Percentiles rank a stretch among this genome's conserved stretches.
Evolutionary conservation across 176 grass and related monocot genomes (phyloP).

Genomic region (Hordeum vulgare): DNA sequence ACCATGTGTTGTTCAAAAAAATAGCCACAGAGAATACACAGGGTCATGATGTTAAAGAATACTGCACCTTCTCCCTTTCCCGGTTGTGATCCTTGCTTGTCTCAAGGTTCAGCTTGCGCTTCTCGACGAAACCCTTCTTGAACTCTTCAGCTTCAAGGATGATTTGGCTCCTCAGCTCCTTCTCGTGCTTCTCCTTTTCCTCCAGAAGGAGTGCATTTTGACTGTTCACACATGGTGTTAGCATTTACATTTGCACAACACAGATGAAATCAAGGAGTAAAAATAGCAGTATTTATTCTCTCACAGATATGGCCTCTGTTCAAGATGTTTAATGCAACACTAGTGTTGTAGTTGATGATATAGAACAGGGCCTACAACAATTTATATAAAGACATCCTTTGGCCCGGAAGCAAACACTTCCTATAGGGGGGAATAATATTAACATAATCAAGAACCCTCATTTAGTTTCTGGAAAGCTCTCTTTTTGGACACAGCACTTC

Average conservation of each 20-base stretch:
- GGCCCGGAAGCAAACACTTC: neutral
- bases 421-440: neutral
- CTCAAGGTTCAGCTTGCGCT: conserved; percentile 56
- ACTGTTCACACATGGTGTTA: conserved; percentile 28
- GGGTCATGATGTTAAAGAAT: neutral
- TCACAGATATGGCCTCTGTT: neutral
- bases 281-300: neutral
- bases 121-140: conserved; percentile 72
- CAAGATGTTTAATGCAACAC: neutral
- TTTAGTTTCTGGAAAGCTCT: neutral
- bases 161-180: conserved; percentile 68
- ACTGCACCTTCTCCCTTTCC: conserved; percentile 71
- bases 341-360: neutral
- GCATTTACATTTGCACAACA: neutral
- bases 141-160: conserved; percentile 61
- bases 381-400: neutral
- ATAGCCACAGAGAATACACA: neutral
- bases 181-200: conserved; percentile 76
- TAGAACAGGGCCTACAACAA: neutral
- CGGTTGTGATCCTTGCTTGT: conserved; percentile 65
- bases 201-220: conserved; percentile 72
- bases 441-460: neutral
- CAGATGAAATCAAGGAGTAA: neutral
- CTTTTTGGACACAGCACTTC: neutral
- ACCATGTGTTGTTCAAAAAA: neutral